Evolutionary conservation across 163 green algal species (phyloP), one percentile per base, ranked within the genome.

Genomic region (Chloromonas sp.): DNA sequence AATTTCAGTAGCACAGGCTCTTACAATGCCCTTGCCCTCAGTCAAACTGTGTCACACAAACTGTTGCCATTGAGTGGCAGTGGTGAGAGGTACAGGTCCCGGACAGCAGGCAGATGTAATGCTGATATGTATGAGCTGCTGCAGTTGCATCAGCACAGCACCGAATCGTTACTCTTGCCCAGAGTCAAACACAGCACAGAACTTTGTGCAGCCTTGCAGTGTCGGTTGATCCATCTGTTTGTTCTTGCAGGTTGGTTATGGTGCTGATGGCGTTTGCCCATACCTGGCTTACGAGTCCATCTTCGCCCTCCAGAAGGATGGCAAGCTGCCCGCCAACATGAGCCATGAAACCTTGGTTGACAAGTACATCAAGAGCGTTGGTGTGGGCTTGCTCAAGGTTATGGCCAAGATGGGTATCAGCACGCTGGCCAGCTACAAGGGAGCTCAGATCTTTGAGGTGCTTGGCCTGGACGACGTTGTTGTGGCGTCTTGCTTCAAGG

Each of bases 391-490:
- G 60, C 92, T 98, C 60, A 98, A 98, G 91, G 80, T 79, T 58
- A 96, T 98, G 91, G 91, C 94, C 70, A 98, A 98, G 91, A 99
- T 99, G 96, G 96, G 96, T 85, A 99, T 99, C 93, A 94, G 85
- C 89, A 99, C 96, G 36, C 91, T 99, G 58, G 92, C 93, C 76
- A 93, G 85, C 11, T 98, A 98, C 95, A 98, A 98, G 89, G 96
- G 96, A 36, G 95, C 95, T 1, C 96, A 99, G 92, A 99, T 99
- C 86, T 99, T 99, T 84, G 96, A 99, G 92, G 93, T 91, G 36
- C 89, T 99, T 71, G 96, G 96, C 70, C 85, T 99, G 82, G 84
- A 86, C 1, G 58, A 87, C 60, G 93, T 97, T 58, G 96, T 94
- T n/a, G 88, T 94, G 3, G 84, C 85, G 78, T 71, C 90, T 58